Conservation (phyloP, 2,329 filamentous ascomycete genomes). For the Westerdykella sp. region DNA sequence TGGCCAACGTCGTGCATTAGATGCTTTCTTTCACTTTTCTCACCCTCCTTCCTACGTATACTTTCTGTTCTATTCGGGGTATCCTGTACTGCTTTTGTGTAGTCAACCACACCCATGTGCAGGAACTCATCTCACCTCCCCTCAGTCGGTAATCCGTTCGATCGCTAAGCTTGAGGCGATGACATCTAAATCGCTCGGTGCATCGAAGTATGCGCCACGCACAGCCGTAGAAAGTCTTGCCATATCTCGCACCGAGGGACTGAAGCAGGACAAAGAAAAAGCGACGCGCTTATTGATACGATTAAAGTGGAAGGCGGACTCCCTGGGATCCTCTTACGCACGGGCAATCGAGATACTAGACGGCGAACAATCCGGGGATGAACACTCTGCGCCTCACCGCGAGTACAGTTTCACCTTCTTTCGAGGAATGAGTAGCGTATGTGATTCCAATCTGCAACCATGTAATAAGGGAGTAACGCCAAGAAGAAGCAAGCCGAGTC, state of each 20-base stretch:
- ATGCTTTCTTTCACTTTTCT: no score
- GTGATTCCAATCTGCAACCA: background rate
- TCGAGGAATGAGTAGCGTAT: constrained; percentile 17
- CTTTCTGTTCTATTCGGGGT: no score
- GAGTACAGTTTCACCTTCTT: constrained; percentile 10
- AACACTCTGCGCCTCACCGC: constrained; percentile 4
- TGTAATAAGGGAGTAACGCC: no score
- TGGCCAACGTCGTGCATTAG: no score
- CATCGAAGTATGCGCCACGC: constrained; percentile 28
- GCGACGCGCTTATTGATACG: constrained; percentile 21
- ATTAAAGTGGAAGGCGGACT: constrained; percentile 33
- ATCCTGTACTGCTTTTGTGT: no score
- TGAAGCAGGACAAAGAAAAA: constrained; percentile 27
- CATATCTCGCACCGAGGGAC: constrained; percentile 20
- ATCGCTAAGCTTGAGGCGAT: background rate
- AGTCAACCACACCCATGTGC: no score
- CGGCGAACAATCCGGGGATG: constrained; percentile 8
- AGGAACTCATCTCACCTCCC: no score
- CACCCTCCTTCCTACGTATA: no score
- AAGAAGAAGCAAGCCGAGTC: constrained; percentile 28
- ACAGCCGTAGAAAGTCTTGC: constrained; percentile 21
- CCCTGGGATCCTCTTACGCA: constrained; percentile 24
- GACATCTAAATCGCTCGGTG: constrained; percentile 10
- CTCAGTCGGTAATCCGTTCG: no score
- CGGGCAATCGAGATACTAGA: constrained; percentile 24